These are phyloP conservation scores for Leptodontidium sp. DNA, from an alignment of 2,329 filamentous ascomycete species.

Conservation along the genomic window DNA sequence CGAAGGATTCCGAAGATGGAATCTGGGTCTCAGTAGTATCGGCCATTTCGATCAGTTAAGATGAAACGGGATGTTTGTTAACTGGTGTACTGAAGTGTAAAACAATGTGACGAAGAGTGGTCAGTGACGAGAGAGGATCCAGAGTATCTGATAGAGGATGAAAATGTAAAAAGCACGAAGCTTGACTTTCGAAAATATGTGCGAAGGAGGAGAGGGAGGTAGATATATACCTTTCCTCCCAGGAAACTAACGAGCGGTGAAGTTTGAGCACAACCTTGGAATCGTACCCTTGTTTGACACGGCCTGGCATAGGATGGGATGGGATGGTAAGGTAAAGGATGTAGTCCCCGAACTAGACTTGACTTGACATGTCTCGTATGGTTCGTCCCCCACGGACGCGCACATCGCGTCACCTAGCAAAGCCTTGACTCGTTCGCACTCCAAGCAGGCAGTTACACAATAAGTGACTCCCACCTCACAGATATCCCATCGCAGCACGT, in stretches of 20 bases:
- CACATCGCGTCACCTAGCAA: slow-evolving; percentile 6
- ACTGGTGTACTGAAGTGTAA: neutral
- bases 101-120: neutral
- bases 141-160: neutral
- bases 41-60: slow-evolving; percentile 36
- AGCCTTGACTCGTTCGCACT: slow-evolving; percentile 3
- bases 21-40: slow-evolving; percentile 17
- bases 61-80: slow-evolving; percentile 20
- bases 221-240: slow-evolving; percentile 17
- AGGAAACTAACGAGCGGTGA: slow-evolving; percentile 23
- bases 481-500: neutral
- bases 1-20: slow-evolving; percentile 19
- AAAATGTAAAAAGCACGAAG: slow-evolving; percentile 26
- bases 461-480: neutral
- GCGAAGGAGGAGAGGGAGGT: neutral
- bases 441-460: neutral
- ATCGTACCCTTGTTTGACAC: neutral
- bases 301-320: neutral
- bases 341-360: no score
- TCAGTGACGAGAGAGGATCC: neutral
- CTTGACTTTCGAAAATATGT: slow-evolving; percentile 15
- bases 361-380: neutral
- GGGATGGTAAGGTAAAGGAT: no score
- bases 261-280: neutral
- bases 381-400: slow-evolving; percentile 5